A percentile compares a stretch with the other conserved stretches of the same genome.
phyloP scores from a whole-genome alignment of 441 rosid species.

The Brassica balearica region DNA sequence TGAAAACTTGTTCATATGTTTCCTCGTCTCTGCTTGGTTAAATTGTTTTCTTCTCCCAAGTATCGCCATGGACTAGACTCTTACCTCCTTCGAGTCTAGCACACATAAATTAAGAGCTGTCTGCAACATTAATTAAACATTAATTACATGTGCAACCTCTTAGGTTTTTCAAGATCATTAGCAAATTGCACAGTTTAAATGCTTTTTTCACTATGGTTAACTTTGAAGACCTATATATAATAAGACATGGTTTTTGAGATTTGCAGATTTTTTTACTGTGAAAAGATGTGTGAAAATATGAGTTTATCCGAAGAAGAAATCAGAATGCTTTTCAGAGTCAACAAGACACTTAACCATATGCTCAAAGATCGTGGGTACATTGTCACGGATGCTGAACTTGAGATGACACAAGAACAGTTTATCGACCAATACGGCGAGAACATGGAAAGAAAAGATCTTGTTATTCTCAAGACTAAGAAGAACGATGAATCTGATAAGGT shows the following conservation, averaged over 20 bases:
- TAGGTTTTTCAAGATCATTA: not conserved
- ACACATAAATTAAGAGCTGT: slow-evolving; percentile 1
- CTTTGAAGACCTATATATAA: not conserved
- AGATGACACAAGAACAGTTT: slow-evolving; percentile 59
- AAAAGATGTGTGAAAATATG: slow-evolving; percentile 42
- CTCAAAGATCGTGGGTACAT: slow-evolving; percentile 70
- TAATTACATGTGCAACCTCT: not conserved
- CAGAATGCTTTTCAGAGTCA: slow-evolving; percentile 59
- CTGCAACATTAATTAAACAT: not conserved
- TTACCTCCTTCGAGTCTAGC: not conserved
- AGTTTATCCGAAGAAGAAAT: slow-evolving; percentile 60
- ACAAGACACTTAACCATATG: slow-evolving; percentile 67
- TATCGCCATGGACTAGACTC: not conserved
- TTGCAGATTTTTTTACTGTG: slow-evolving; percentile 29
- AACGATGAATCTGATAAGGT: slow-evolving; percentile 66
- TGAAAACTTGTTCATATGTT: not conserved
- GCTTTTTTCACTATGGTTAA: not conserved
- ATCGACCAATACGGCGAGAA: slow-evolving; percentile 60
- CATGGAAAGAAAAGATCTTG: slow-evolving; percentile 76
- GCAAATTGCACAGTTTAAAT: not conserved
- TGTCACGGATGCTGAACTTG: slow-evolving; percentile 60
- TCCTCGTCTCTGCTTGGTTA: not conserved
- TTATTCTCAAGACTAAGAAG: slow-evolving; percentile 53
- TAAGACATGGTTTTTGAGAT: not conserved
- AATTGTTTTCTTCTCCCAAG: not conserved